Conservation (phyloP, 2,329 filamentous ascomycete genomes). For the Camillea tinctor region DNA sequence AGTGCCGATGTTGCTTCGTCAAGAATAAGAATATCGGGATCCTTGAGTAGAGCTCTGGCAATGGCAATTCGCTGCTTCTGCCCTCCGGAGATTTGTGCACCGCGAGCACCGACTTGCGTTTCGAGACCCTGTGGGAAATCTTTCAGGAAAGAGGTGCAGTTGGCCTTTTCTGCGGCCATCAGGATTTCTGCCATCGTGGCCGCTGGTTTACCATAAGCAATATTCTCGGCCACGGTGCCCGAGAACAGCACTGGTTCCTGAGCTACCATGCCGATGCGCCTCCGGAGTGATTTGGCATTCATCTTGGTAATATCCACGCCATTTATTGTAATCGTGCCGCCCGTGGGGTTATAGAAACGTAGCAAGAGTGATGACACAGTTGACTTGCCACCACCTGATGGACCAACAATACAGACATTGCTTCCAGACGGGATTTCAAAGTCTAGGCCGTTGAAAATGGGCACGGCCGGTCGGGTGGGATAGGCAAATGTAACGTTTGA, state of each 20-base stretch:
- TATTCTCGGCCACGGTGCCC: slow-evolving; percentile 82
- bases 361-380: slow-evolving; percentile 90
- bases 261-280: slow-evolving; percentile 91
- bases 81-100: slow-evolving; percentile 89
- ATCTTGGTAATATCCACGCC: slow-evolving; percentile 79
- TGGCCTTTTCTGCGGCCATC: slow-evolving; percentile 83
- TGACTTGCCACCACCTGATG: slow-evolving; percentile 93
- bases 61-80: slow-evolving; percentile 99
- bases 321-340: slow-evolving; percentile 77
- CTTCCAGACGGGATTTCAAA: slow-evolving; percentile 92
- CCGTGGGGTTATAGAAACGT: slow-evolving; percentile 83
- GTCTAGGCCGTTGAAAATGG: slow-evolving; percentile 83
- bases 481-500: slow-evolving; percentile 85
- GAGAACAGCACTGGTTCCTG: slow-evolving; percentile 95
- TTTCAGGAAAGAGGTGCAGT: slow-evolving; percentile 86
- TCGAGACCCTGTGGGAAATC: slow-evolving; percentile 96
- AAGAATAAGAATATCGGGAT: slow-evolving; percentile 93
- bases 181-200: slow-evolving; percentile 81
- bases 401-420: slow-evolving; percentile 95
- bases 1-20: slow-evolving; percentile 96
- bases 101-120: slow-evolving; percentile 87
- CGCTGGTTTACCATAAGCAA: slow-evolving; percentile 81
- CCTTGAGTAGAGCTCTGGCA: slow-evolving; percentile 87
- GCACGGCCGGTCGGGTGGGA: slow-evolving; percentile 86
- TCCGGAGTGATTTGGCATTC: slow-evolving; percentile 89